These are phyloP conservation scores for Colletotrichum sp. DNA, from an alignment of 2,329 filamentous ascomycete species.

Conservation along the genomic window DNA sequence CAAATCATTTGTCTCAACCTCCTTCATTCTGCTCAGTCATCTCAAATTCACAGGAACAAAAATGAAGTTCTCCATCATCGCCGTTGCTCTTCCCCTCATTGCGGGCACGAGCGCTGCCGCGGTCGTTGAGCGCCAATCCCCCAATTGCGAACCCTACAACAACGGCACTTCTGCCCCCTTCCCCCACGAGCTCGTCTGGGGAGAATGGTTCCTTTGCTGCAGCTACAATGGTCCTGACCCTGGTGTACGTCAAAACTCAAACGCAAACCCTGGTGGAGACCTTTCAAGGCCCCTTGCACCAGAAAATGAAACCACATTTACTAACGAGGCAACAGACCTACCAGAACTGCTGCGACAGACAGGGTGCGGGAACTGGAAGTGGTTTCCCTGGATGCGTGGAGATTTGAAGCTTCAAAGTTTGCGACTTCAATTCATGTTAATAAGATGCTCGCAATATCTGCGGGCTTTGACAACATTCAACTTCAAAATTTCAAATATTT, in stretches of 20 bases:
- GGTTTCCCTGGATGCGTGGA: not conserved
- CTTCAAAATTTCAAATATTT: not conserved
- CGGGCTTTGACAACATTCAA: not conserved
- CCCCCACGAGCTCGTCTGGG: not conserved
- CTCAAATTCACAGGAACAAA: not conserved
- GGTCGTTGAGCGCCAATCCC: not conserved
- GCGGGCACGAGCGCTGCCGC: not conserved
- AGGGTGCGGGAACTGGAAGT: not conserved
- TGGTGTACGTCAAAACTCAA: not conserved
- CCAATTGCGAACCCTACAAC: not conserved
- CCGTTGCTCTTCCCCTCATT: not conserved
- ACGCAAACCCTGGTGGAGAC: not conserved
- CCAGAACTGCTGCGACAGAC: not conserved
- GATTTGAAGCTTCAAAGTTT: not conserved
- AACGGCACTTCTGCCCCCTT: not conserved
- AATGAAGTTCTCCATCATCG: not conserved
- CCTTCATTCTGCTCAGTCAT: not conserved
- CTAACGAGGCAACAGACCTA: not conserved
- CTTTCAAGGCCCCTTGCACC: not conserved
- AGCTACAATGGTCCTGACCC: not conserved
- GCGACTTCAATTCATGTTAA: not conserved
- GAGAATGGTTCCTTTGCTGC: not conserved
- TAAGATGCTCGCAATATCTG: not conserved
- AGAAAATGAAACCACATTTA: not conserved
- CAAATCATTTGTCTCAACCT: not conserved